phyloP scores from a whole-genome alignment of 2,329 filamentous ascomycete genomes.

The Zasmidium angulare region DNA sequence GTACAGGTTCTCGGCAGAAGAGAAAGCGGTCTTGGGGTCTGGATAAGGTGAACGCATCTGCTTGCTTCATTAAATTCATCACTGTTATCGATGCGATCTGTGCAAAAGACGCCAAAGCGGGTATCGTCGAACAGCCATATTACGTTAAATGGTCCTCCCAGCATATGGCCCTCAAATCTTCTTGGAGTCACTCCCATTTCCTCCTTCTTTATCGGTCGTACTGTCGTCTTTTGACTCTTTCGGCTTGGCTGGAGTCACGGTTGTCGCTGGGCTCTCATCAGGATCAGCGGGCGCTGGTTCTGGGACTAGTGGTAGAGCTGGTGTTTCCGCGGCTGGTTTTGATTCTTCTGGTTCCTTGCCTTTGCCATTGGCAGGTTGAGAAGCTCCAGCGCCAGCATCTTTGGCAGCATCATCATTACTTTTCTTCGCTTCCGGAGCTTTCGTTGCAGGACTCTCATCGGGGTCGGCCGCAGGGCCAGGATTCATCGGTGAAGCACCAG shows the following conservation, averaged over 20 bases:
- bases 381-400: neutral
- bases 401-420: slow-evolving; percentile 9
- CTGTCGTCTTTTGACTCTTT: neutral
- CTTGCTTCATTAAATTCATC: neutral
- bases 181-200: slow-evolving; percentile 1
- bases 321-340: neutral
- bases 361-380: slow-evolving; percentile 1
- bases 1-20: slow-evolving; percentile 10
- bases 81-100: neutral
- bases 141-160: neutral
- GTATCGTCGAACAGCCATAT: neutral
- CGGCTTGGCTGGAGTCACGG: slow-evolving; percentile 5
- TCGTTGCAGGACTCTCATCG: slow-evolving; percentile 33
- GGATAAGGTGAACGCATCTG: neutral
- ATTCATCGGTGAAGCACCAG: neutral
- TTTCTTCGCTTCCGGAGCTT: slow-evolving; percentile 10
- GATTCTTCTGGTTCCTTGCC: slow-evolving; percentile 3
- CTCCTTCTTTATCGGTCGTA: too few relatives aligned
- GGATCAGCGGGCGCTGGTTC: slow-evolving; percentile 8
- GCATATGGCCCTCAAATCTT: neutral
- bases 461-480: slow-evolving; percentile 19
- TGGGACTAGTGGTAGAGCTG: too few relatives aligned
- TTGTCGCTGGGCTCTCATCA: slow-evolving; percentile 18
- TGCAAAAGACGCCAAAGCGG: neutral
- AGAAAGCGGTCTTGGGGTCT: neutral